Conservation (phyloP, 176 grass and related monocot genomes). For the Sorghum bicolor region DNA sequence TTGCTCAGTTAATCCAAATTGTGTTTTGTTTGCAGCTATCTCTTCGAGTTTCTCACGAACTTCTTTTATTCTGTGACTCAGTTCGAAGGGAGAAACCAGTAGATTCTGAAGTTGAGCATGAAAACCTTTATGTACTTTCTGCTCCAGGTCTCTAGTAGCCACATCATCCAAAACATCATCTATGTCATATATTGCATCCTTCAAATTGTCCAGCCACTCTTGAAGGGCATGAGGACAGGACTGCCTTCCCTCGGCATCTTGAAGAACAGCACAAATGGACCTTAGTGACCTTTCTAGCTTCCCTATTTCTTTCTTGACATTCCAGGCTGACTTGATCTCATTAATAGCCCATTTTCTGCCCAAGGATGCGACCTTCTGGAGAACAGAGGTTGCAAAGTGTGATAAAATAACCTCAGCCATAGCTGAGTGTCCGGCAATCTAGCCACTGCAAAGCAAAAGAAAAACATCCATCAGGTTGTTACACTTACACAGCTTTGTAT, state of each 20-base stretch:
- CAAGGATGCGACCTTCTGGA: neutral
- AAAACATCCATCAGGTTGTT: too few species aligned
- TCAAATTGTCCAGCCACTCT: constrained; percentile 2
- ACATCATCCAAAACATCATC: neutral
- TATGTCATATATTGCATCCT: constrained; percentile 2
- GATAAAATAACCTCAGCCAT: neutral
- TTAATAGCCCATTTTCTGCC: neutral
- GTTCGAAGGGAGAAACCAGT: neutral
- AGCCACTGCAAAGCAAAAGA: too few species aligned
- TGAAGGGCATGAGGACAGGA: neutral
- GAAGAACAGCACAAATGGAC: neutral
- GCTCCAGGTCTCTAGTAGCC: neutral
- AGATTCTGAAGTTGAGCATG: neutral
- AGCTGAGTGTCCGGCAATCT: neutral
- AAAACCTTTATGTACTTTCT: neutral
- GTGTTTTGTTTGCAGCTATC: neutral
- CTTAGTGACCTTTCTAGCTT: neutral
- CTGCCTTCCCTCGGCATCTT: neutral
- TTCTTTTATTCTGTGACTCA: neutral
- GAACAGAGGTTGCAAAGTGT: neutral
- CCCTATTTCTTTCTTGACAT: neutral
- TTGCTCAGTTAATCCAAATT: neutral
- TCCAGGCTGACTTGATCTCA: neutral
- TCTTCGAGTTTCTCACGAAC: neutral
- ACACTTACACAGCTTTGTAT: too few species aligned